Evolutionary conservation across 176 grass and related monocot genomes (phyloP).

Genomic region (Oryza punctata): DNA sequence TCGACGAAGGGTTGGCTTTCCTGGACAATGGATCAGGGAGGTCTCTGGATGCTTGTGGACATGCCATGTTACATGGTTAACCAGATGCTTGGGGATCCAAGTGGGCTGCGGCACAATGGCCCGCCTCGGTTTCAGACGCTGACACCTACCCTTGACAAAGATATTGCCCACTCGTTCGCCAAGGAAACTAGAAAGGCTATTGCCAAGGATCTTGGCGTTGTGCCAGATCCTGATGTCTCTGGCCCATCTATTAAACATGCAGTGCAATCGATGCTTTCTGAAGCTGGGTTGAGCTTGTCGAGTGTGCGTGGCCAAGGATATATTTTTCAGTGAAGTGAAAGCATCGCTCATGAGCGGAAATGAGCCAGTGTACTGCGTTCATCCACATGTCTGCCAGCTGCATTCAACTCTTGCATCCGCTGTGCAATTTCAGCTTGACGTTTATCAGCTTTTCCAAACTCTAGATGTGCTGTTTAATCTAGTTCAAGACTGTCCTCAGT

Average conservation of each 20-base stretch:
- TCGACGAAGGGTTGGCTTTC: constrained; percentile 8
- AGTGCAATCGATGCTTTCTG: constrained; percentile 15
- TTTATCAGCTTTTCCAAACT: constrained; percentile 2
- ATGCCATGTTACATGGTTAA: neutral
- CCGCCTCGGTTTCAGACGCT: too few relatives aligned
- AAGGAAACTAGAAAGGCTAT: constrained; percentile 35
- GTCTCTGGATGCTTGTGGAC: constrained; percentile 23
- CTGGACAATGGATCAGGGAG: constrained; percentile 44
- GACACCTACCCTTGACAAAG: constrained; percentile 16
- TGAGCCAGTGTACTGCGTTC: constrained; percentile 18
- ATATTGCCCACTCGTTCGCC: constrained; percentile 17
- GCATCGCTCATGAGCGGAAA: neutral
- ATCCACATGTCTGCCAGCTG: constrained; percentile 13
- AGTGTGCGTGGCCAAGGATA: constrained; percentile 18
- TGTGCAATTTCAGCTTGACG: neutral
- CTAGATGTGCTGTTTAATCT: constrained; percentile 16
- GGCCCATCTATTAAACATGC: neutral
- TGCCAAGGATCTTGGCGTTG: constrained; percentile 26
- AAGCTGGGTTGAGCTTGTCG: constrained; percentile 36
- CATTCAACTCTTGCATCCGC: constrained; percentile 7
- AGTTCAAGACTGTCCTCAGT: constrained; percentile 10
- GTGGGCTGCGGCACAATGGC: too few relatives aligned
- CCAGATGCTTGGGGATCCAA: too few relatives aligned
- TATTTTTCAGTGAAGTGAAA: constrained; percentile 1
- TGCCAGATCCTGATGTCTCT: constrained; percentile 11